Percentiles rank a stretch among this genome's conserved stretches.
These are phyloP conservation scores for Saturnispora gosingensis DNA, from an alignment of 805 yeast genomes.

Conservation along the genomic window DNA sequence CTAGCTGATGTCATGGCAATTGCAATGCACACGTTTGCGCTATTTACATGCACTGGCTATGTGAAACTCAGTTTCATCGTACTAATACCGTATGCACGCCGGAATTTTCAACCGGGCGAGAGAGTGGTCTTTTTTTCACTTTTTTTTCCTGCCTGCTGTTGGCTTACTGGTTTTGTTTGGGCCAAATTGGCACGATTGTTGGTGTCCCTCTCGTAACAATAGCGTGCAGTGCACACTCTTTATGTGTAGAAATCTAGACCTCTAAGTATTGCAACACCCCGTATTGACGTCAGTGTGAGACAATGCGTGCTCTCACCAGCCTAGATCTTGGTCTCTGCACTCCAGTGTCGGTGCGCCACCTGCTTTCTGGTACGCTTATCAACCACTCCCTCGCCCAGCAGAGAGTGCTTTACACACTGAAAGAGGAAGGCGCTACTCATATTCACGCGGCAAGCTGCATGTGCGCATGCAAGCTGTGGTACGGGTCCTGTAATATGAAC, in stretches of 20 bases:
- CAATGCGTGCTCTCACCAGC: background rate
- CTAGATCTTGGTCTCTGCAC: background rate
- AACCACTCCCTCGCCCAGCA: background rate
- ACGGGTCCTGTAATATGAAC: background rate
- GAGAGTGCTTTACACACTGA: background rate
- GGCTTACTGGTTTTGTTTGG: background rate
- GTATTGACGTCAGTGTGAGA: background rate
- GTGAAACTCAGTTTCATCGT: background rate
- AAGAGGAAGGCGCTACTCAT: background rate
- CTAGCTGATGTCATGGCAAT: background rate
- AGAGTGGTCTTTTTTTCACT: background rate
- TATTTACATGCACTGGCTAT: background rate
- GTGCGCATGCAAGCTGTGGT: background rate
- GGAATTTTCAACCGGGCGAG: background rate
- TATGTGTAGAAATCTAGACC: background rate
- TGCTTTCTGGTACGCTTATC: background rate
- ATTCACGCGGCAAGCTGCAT: background rate
- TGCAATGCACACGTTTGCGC: background rate
- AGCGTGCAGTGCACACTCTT: background rate
- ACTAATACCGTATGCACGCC: background rate
- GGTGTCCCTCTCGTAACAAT: background rate
- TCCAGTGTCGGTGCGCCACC: background rate
- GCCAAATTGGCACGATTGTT: background rate
- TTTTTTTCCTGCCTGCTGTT: background rate
- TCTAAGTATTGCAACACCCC: background rate